Conservation (phyloP, 2,329 filamentous ascomycete genomes). For the Epichloe brachyelytri region DNA sequence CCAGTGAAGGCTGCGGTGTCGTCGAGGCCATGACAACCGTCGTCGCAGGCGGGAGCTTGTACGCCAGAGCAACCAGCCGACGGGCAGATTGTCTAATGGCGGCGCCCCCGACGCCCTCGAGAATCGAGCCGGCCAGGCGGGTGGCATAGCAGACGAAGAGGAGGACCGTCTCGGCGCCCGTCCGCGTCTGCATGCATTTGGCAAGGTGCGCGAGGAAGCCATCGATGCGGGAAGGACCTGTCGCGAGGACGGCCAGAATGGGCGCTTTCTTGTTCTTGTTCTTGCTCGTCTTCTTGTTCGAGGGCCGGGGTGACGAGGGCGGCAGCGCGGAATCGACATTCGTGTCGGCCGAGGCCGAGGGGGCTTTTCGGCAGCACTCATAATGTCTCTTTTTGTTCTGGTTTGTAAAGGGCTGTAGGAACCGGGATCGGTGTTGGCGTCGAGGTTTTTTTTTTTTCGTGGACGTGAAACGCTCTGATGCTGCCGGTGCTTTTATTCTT, state of each 20-base stretch:
- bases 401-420: no score
- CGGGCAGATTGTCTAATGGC: slow-evolving; percentile 41
- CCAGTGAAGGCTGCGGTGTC: slow-evolving; percentile 21
- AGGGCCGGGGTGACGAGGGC: slow-evolving; percentile 5
- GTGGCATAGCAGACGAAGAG: slow-evolving; percentile 56
- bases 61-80: slow-evolving; percentile 38
- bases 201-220: slow-evolving; percentile 42
- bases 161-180: slow-evolving; percentile 57
- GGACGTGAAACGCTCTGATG: no score
- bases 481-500: not conserved
- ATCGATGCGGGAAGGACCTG: slow-evolving; percentile 25
- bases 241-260: slow-evolving; percentile 7
- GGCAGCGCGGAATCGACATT: slow-evolving; percentile 3
- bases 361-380: not conserved
- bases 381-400: not conserved
- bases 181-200: slow-evolving; percentile 53
- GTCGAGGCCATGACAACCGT: slow-evolving; percentile 31
- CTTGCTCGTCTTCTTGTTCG: not conserved
- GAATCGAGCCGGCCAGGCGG: slow-evolving; percentile 38
- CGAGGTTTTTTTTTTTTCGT: no score
- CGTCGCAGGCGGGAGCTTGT: slow-evolving; percentile 36
- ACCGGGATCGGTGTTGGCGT: no score
- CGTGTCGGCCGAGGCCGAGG: not conserved
- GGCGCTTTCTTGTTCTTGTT: slow-evolving; percentile 5
- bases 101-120: slow-evolving; percentile 41